Conservation (phyloP, 441 rosid genomes). For the Aquilaria agallochum region DNA sequence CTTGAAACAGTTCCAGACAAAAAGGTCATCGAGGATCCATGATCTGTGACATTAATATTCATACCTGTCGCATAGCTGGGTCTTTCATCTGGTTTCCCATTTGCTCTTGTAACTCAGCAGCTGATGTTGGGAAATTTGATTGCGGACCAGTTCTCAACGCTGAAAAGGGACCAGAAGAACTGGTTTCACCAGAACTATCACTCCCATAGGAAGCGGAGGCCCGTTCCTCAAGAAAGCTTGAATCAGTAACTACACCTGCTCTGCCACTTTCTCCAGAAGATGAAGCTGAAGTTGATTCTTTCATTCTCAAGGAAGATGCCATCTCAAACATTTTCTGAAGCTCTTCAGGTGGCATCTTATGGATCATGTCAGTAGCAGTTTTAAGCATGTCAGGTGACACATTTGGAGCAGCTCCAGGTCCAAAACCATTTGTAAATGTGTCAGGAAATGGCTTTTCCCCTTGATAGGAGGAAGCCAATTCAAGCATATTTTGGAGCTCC, state of each 20-base stretch:
- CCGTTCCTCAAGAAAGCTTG: conserved; percentile 23
- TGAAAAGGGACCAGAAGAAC: conserved; percentile 37
- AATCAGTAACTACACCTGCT: conserved; percentile 22
- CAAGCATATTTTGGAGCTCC: conserved; percentile 82
- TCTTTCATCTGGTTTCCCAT: conserved; percentile 92
- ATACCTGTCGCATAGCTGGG: conserved; percentile 88
- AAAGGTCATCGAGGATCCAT: neutral
- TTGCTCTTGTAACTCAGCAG: conserved; percentile 79
- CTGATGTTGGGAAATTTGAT: conserved; percentile 44
- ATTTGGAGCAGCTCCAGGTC: conserved; percentile 38
- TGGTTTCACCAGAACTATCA: conserved; percentile 38
- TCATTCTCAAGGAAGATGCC: conserved; percentile 58
- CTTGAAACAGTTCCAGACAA: neutral
- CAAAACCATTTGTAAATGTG: conserved; percentile 33
- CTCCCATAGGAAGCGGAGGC: conserved; percentile 24
- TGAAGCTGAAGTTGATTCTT: conserved; percentile 32
- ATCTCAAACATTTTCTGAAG: conserved; percentile 81
- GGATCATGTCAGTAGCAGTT: conserved; percentile 58
- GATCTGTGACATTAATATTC: neutral
- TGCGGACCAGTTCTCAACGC: conserved; percentile 39
- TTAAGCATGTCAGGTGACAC: conserved; percentile 61
- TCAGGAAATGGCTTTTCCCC: conserved; percentile 44
- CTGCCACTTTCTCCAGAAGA: conserved; percentile 20
- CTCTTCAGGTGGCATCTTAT: conserved; percentile 54
- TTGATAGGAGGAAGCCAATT: conserved; percentile 73